Conservation (phyloP, 75 land plant species). For the Pinus albicaulis region DNA sequence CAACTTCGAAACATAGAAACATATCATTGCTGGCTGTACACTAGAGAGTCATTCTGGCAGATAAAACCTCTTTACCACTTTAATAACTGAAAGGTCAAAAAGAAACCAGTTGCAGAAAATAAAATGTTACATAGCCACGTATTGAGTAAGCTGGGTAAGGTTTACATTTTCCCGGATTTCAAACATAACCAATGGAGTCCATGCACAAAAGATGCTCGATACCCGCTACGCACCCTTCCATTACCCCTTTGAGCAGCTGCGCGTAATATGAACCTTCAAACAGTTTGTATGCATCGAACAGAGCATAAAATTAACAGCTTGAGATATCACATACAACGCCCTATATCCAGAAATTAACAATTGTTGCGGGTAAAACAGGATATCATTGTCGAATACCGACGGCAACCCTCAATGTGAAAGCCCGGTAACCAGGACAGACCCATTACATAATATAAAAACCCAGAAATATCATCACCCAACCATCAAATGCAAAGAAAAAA, state of each 20-base stretch:
- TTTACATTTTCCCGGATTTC: neutral
- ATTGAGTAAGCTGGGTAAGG: neutral
- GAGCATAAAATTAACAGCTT: neutral
- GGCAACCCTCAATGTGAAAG: neutral
- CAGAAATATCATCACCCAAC: neutral
- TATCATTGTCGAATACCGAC: neutral
- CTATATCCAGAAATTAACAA: neutral
- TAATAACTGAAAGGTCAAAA: neutral
- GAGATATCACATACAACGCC: neutral
- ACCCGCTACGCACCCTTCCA: neutral
- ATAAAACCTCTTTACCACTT: neutral
- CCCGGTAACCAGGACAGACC: neutral
- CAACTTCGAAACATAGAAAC: neutral
- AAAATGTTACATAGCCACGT: neutral
- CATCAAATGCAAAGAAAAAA: neutral
- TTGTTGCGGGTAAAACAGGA: neutral
- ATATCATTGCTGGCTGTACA: neutral
- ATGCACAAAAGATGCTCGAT: neutral
- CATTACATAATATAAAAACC: neutral
- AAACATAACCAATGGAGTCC: neutral
- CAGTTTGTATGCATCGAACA: neutral
- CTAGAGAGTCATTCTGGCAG: neutral
- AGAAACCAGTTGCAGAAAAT: neutral
- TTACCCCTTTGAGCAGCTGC: neutral
- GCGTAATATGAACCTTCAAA: slow-evolving; percentile 1